Percentiles rank a stretch among this genome's conserved stretches.
phyloP scores from a whole-genome alignment of 1,284 basidiomycete species.

The Ustilago loliicola region DNA sequence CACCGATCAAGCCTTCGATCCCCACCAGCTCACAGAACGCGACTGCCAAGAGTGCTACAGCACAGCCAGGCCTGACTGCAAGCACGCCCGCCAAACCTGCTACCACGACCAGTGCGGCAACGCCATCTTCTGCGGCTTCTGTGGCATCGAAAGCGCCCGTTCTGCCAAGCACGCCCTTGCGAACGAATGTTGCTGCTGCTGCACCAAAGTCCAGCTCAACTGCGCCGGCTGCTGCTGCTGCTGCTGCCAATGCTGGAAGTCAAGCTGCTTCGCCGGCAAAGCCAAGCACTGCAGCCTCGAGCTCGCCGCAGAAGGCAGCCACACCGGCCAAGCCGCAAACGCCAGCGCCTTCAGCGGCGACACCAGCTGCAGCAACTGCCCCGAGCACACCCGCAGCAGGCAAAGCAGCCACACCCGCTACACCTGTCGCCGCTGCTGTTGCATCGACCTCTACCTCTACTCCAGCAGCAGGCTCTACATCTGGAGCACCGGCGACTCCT shows the following conservation, averaged over 20 bases:
- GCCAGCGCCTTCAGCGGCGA: background rate
- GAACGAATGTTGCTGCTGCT: conserved; percentile 16
- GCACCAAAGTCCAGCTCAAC: conserved; percentile 16
- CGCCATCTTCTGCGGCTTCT: conserved; percentile 8
- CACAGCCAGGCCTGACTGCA: conserved; percentile 1
- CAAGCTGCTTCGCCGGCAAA: conserved; percentile 21
- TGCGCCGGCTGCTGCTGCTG: conserved; percentile 1
- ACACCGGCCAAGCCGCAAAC: conserved; percentile 20
- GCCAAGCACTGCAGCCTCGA: conserved; percentile 8
- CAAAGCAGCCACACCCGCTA: conserved; percentile 16
- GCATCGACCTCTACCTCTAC: background rate
- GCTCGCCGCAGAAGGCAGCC: conserved; percentile 17
- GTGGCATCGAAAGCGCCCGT: conserved; percentile 20
- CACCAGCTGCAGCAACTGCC: background rate
- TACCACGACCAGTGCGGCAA: background rate
- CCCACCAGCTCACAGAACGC: conserved; percentile 21
- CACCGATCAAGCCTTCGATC: conserved; percentile 36
- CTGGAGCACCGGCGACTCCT: conserved; percentile 1
- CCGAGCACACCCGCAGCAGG: conserved; percentile 6
- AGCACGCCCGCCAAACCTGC: conserved; percentile 7
- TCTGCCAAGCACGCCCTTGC: conserved; percentile 34
- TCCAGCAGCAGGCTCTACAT: background rate
- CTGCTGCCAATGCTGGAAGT: background rate
- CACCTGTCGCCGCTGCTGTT: conserved; percentile 2
- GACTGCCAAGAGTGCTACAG: conserved; percentile 2